Conservation (phyloP, 805 yeast genomes). For the Cyberlindnera xylosilytica region DNA sequence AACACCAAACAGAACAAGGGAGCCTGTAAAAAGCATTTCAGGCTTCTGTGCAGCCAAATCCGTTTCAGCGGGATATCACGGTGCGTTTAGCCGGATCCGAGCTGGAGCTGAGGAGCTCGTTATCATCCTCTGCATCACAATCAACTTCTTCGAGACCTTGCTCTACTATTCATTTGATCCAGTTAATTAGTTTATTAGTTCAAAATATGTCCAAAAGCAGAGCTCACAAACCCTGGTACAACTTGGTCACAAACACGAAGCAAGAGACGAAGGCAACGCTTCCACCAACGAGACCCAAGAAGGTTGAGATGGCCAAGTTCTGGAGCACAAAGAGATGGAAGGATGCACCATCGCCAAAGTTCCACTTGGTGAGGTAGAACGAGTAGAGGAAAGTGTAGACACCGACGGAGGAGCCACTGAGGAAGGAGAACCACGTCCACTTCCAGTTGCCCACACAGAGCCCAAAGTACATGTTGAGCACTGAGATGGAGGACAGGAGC, state of each 20-base stretch:
- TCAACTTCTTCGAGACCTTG: no score
- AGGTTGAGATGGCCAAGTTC: slow-evolving; percentile 23
- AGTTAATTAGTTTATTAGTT: no score
- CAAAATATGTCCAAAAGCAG: no score
- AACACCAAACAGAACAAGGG: no score
- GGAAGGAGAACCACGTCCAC: slow-evolving; percentile 30
- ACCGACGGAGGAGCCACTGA: slow-evolving; percentile 27
- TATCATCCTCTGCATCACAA: no score
- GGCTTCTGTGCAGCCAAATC: no score
- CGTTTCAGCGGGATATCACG: no score
- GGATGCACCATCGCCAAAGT: slow-evolving; percentile 28
- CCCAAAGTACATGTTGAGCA: slow-evolving; percentile 23
- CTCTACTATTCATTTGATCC: no score
- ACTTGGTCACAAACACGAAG: slow-evolving; percentile 17
- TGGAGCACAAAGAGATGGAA: slow-evolving; percentile 24
- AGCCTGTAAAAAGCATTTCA: no score
- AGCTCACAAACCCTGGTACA: slow-evolving; percentile 17
- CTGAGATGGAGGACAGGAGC: slow-evolving; percentile 18
- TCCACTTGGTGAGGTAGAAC: slow-evolving; percentile 25
- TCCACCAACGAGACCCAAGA: slow-evolving; percentile 26
- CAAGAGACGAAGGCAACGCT: slow-evolving; percentile 20
- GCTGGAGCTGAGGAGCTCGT: no score
- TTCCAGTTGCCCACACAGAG: slow-evolving; percentile 29
- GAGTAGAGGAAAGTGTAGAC: slow-evolving; percentile 26
- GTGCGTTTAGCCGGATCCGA: no score